A percentile compares a stretch with the other conserved stretches of the same genome.
Evolutionary conservation across 2,329 filamentous ascomycete species (phyloP).

Genomic region (Phaeophleospora eucalypticola): DNA sequence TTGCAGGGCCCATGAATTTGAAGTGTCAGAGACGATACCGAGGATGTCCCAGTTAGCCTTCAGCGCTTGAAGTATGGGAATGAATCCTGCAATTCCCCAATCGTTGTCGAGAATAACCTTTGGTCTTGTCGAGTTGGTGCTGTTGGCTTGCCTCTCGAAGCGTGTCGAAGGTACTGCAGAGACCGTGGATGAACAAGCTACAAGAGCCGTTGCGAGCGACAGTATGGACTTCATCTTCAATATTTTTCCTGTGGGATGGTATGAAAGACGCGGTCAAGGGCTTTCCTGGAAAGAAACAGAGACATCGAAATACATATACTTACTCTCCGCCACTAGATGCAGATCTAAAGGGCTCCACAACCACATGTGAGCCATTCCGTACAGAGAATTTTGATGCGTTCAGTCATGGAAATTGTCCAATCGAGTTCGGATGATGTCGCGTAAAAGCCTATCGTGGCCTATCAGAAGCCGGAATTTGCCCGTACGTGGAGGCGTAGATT

Average conservation of each 20-base stretch:
- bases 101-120: constrained; percentile 47
- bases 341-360: background rate
- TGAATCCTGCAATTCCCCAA: constrained; percentile 42
- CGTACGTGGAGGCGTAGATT: background rate
- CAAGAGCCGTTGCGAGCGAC: background rate
- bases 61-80: constrained; percentile 44
- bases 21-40: constrained; percentile 40
- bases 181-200: background rate
- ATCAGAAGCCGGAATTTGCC: background rate
- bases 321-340: background rate
- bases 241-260: background rate
- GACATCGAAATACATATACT: background rate
- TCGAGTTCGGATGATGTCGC: background rate
- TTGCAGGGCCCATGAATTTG: constrained; percentile 46
- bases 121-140: constrained; percentile 4
- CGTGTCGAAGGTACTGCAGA: background rate
- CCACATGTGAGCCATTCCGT: too few relatives aligned
- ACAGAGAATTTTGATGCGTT: too few relatives aligned
- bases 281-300: background rate
- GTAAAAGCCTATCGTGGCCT: constrained; percentile 4
- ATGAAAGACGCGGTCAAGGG: too few relatives aligned
- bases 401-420: constrained; percentile 1
- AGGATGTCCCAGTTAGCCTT: constrained; percentile 45
- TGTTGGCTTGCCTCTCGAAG: background rate
- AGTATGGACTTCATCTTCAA: background rate